phyloP scores from a whole-genome alignment of 1,284 basidiomycete genomes.

The Wallemia ichthyophaga region DNA sequence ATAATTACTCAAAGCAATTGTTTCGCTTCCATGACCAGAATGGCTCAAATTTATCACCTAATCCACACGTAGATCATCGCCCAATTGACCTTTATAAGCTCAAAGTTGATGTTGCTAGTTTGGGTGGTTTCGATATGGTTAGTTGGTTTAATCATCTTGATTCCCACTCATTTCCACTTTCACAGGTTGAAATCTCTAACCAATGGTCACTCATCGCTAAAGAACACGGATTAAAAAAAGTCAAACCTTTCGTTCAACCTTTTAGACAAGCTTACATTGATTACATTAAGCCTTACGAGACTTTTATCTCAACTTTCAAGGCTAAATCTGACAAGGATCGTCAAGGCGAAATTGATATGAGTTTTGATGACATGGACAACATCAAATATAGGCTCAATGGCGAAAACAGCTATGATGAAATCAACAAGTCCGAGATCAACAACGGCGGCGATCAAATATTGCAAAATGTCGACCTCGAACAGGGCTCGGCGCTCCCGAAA shows the following conservation, averaged over 20 bases:
- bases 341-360: slow-evolving; percentile 4
- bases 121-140: slow-evolving; percentile 63
- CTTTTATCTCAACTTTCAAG: background rate
- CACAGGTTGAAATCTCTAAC: slow-evolving; percentile 8
- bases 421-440: too few species aligned
- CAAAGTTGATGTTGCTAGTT: slow-evolving; percentile 59
- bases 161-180: too few species aligned
- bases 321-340: background rate
- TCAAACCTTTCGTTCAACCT: background rate
- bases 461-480: background rate
- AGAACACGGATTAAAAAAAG: background rate
- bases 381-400: background rate
- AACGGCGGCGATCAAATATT: background rate
- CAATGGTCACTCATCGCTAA: slow-evolving; percentile 10
- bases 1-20: slow-evolving; percentile 90
- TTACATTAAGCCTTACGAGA: background rate
- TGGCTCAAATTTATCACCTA: slow-evolving; percentile 51
- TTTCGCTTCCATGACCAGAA: slow-evolving; percentile 75
- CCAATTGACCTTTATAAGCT: slow-evolving; percentile 76
- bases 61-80: slow-evolving; percentile 74
- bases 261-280: background rate
- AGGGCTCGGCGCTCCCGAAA: background rate
- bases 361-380: slow-evolving; percentile 8
- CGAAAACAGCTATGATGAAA: too few species aligned
- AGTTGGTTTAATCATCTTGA: slow-evolving; percentile 10